Evolutionary conservation across 2,329 filamentous ascomycete genomes (phyloP), one percentile per base, ranked within the genome.

Genomic region (Pseudogymnoascus sp.): DNA sequence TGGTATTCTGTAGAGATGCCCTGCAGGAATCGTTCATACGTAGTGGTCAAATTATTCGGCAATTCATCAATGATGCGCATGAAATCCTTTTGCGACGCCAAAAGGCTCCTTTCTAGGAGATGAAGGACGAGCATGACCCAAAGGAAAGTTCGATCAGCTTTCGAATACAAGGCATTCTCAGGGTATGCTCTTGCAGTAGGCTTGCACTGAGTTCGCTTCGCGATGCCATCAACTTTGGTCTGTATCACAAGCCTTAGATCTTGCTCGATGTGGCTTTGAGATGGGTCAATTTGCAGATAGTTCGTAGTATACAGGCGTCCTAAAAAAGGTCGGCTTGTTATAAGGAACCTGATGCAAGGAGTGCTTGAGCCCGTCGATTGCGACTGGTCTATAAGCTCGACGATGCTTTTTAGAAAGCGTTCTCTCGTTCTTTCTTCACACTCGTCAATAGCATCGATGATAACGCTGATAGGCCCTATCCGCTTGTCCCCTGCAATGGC

Each of bases 391-490:
- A 71, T 58, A 35, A 72, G 64, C 4, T 65, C 62, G 12, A 60
- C 41, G 12, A 75, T 69, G 1, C 66, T 62, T 7, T 68, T 62
- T 6, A 75, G 65, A 16, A 75, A 68, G 7, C 67, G 59, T 4
- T 64, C 61, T 59, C 71, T 64, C 12, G 68, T 70, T 30, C 35
- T 25, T 14, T 67, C 64, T 59, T 76, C 74, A 62, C 75, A 76
- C 64, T 76, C 74, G 67, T 77, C 75, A 60, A 77, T 68, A 5
- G 73, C 74, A 62, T 77, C 75, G 28, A 77, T 66, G 16, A 77
- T 72, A 30, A 76, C 62, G 38, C 65, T 70, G 11, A 75, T 49
- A 6, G 68, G 28, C 3, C 71, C 70, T 25, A 60, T 63, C 45
- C 67, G 70, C 3, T 67, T 70, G 58, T 76, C 72, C 5, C 62